Percentiles rank a stretch among this genome's conserved stretches.
Conservation (phyloP, 768 basidiomycete species). For the Strobilomyces confusus region DNA sequence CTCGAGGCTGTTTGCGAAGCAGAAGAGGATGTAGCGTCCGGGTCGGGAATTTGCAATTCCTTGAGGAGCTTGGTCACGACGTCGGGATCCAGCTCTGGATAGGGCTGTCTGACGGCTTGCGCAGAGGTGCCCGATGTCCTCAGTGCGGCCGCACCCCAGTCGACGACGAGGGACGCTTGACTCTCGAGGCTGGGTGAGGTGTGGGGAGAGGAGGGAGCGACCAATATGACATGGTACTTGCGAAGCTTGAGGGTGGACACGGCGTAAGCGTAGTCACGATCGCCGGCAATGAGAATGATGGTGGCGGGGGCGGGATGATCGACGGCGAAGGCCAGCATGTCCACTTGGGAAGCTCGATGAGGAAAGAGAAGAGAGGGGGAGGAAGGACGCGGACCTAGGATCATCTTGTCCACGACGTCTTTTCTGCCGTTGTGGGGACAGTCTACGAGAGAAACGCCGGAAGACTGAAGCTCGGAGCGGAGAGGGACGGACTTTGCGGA, state of each 20-base stretch:
- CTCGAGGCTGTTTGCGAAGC: conserved; percentile 3
- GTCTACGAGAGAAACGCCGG: conserved; percentile 40
- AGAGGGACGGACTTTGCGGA: conserved; percentile 29
- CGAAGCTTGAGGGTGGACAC: conserved; percentile 53
- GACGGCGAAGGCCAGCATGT: conserved; percentile 64
- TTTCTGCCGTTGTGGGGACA: conserved; percentile 33
- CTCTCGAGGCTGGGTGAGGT: conserved; percentile 45
- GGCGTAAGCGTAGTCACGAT: conserved; percentile 66
- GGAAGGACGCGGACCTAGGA: conserved; percentile 34
- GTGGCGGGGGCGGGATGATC: conserved; percentile 53
- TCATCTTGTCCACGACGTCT: conserved; percentile 45
- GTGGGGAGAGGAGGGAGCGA: conserved; percentile 37
- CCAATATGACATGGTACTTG: conserved; percentile 48
- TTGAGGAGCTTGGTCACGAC: conserved; percentile 18
- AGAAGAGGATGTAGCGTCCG: conserved; percentile 4
- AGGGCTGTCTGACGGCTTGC: conserved; percentile 24
- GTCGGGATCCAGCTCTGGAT: conserved; percentile 21
- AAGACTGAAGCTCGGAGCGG: conserved; percentile 43
- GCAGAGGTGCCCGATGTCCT: conserved; percentile 13
- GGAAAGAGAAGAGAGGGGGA: background rate
- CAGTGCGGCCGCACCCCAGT: conserved; percentile 45
- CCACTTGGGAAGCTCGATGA: conserved; percentile 39
- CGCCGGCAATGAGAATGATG: conserved; percentile 60
- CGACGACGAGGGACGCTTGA: conserved; percentile 51
- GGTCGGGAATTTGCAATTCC: conserved; percentile 21